A percentile compares a stretch with the other conserved stretches of the same genome.
These are phyloP conservation scores for Globisporangium solare DNA, from an alignment of 352 stramenopile genomes.

Conservation along the genomic window DNA sequence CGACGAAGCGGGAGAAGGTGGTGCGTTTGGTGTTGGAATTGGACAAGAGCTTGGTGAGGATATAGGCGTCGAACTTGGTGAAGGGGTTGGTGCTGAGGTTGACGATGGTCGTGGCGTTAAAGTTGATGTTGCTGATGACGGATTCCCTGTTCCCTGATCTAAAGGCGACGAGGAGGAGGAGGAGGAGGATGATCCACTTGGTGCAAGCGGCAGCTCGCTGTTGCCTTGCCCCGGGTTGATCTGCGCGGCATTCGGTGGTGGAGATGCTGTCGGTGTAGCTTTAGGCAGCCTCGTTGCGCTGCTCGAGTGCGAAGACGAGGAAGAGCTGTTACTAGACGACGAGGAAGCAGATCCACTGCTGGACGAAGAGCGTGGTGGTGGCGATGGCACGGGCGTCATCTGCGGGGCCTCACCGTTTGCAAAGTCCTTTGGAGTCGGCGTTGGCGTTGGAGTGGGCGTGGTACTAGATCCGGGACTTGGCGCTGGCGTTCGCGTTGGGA, in stretches of 20 bases:
- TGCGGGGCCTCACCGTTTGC: background rate
- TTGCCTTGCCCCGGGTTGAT: background rate
- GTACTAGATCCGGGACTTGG: background rate
- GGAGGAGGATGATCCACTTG: background rate
- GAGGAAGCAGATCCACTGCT: too few species aligned
- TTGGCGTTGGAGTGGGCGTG: slow-evolving; percentile 3
- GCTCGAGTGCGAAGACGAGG: background rate
- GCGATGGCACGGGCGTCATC: background rate
- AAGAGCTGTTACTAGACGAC: background rate
- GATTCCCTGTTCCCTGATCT: background rate
- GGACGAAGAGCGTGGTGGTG: too few species aligned
- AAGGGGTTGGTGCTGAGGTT: background rate
- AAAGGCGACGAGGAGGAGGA: background rate
- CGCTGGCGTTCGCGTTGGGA: background rate
- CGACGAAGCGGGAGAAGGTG: background rate
- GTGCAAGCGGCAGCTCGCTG: background rate
- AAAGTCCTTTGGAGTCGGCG: background rate
- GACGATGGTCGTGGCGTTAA: background rate
- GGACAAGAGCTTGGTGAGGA: background rate
- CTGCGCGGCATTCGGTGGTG: slow-evolving; percentile 1
- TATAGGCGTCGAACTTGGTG: too few species aligned
- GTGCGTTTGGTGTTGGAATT: background rate
- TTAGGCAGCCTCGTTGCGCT: background rate
- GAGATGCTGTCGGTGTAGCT: background rate
- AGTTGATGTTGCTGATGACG: background rate